These are phyloP conservation scores for Metschnikowia lochheadii DNA, from an alignment of 805 yeast species.

Conservation along the genomic window DNA sequence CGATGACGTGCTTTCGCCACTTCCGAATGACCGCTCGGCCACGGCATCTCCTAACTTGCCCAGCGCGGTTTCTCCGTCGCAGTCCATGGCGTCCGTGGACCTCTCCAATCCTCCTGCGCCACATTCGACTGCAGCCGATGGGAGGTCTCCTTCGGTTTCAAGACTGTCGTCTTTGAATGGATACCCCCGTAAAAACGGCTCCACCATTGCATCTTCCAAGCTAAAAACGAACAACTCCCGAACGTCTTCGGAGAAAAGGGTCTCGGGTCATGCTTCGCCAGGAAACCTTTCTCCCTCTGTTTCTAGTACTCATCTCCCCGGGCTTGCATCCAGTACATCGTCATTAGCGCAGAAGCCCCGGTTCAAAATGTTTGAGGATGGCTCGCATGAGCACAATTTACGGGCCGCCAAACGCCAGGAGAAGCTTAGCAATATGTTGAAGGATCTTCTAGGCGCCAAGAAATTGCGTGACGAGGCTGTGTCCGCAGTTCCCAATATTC, in stretches of 20 bases:
- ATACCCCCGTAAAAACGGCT: constrained; percentile 10
- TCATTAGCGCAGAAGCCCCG: constrained; percentile 34
- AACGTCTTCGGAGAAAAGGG: constrained; percentile 18
- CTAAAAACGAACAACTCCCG: constrained; percentile 19
- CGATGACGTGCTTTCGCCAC: constrained; percentile 19
- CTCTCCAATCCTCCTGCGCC: constrained; percentile 5
- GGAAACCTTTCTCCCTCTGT: constrained; percentile 12
- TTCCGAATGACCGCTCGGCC: constrained; percentile 16
- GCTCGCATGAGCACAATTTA: constrained; percentile 76
- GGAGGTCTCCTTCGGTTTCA: constrained; percentile 16
- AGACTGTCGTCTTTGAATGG: constrained; percentile 18
- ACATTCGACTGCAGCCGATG: constrained; percentile 5
- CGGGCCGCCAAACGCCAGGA: constrained; percentile 75
- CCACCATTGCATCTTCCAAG: constrained; percentile 4
- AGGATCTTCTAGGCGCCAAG: constrained; percentile 71
- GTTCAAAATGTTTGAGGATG: constrained; percentile 58
- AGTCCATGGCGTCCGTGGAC: constrained; percentile 5
- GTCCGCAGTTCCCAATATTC: constrained; percentile 66
- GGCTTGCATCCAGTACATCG: constrained; percentile 5
- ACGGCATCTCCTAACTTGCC: constrained; percentile 11
- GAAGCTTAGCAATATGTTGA: constrained; percentile 68
- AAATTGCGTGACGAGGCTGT: constrained; percentile 67
- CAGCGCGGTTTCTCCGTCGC: constrained; percentile 6
- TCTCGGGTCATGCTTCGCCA: constrained; percentile 8
- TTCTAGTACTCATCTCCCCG: constrained; percentile 12